These are phyloP conservation scores for Dianthus caryophyllus DNA, from an alignment of 148 eudicot genomes.

Conservation along the genomic window DNA sequence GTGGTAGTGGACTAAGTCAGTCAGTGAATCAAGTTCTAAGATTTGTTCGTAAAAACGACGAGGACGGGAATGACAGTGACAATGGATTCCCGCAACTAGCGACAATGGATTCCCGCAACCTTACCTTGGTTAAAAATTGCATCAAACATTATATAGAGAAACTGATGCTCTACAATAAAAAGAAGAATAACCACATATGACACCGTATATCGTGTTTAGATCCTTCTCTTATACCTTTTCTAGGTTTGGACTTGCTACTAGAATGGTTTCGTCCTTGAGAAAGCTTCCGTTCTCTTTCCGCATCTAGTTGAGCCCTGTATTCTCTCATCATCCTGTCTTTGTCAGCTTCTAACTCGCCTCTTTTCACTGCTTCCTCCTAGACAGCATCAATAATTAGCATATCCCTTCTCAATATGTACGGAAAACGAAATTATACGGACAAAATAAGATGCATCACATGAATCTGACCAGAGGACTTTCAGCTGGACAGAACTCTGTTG, in stretches of 20 bases:
- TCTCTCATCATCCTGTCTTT: constrained; percentile 98
- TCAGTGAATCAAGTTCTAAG: background rate
- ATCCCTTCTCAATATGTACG: background rate
- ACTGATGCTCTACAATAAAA: no score
- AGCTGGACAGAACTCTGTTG: background rate
- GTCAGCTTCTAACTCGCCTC: constrained; percentile 94
- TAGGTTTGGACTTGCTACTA: constrained; percentile 60
- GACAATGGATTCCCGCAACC: no score
- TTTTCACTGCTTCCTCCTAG: constrained; percentile 88
- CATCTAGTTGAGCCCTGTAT: constrained; percentile 91
- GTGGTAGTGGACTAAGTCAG: background rate
- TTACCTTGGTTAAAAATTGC: no score
- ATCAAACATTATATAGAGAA: no score
- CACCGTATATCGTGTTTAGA: background rate
- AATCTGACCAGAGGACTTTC: background rate
- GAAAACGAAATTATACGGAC: background rate
- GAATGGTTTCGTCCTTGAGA: constrained; percentile 90
- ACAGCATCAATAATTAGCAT: constrained; percentile 1
- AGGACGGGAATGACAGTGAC: no score
- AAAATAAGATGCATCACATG: background rate
- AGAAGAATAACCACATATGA: no score
- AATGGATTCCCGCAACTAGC: no score
- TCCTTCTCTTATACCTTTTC: constrained; percentile 45
- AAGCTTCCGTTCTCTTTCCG: constrained; percentile 91
- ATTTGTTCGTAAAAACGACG: no score